phyloP scores from a whole-genome alignment of 2,329 filamentous ascomycete species.

The Fusarium duplospermum region DNA sequence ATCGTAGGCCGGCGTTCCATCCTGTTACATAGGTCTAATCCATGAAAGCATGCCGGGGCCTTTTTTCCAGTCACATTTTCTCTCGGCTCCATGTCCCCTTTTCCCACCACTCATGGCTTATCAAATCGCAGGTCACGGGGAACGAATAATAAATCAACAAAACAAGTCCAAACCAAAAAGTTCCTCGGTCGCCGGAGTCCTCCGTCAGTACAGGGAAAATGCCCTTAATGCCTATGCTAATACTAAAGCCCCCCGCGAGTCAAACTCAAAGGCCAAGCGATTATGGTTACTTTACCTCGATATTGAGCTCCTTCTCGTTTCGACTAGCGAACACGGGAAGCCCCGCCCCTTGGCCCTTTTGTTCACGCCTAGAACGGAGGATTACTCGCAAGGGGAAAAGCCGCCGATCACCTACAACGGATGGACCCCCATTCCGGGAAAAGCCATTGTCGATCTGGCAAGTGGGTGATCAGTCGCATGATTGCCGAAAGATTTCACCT shows the following conservation, averaged over 20 bases:
- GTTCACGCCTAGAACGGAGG: not conserved
- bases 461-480: not conserved
- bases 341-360: not conserved
- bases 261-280: not conserved
- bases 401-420: constrained; percentile 4
- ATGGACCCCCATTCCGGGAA: not conserved
- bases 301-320: constrained; percentile 6
- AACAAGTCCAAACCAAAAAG: not conserved
- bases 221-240: not conserved
- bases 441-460: not conserved
- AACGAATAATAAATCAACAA: not conserved
- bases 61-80: constrained; percentile 4
- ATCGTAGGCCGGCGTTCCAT: constrained; percentile 3
- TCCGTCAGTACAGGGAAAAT: not conserved
- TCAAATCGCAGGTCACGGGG: not conserved
- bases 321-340: constrained; percentile 1
- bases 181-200: not conserved
- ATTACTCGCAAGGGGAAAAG: not conserved
- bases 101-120: not conserved
- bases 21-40: constrained; percentile 23
- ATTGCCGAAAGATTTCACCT: constrained; percentile 5
- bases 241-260: not conserved
- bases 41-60: constrained; percentile 10
- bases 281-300: constrained; percentile 9
- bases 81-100: not conserved